Percentiles rank a stretch among this genome's conserved stretches.
Conservation (phyloP, 1,284 basidiomycete species). For the Sparassis latifolia region DNA sequence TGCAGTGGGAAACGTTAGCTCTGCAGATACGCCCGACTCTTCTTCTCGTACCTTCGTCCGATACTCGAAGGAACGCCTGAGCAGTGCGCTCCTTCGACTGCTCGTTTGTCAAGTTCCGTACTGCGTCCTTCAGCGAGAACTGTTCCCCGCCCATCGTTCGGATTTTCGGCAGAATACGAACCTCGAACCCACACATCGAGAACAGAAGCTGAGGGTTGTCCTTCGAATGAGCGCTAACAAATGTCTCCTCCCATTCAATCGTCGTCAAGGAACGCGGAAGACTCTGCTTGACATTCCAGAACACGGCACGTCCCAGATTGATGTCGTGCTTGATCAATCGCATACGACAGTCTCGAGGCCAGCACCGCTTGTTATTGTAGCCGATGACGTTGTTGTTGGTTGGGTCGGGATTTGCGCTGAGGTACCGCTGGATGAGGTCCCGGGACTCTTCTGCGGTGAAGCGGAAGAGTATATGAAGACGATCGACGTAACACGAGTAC, state of each 20-base stretch:
- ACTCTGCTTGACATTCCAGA: conserved; percentile 99
- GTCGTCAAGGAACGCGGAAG: conserved; percentile 94
- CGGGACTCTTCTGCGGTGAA: conserved; percentile 98
- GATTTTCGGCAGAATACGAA: conserved; percentile 94
- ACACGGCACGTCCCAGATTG: conserved; percentile 95
- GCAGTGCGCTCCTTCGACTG: conserved; percentile 96
- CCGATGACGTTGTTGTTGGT: conserved; percentile 99
- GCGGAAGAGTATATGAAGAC: conserved; percentile 92
- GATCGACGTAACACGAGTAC: conserved; percentile 92
- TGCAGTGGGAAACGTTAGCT: conserved; percentile 19
- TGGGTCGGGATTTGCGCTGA: conserved; percentile 95
- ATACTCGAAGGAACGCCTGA: conserved; percentile 95
- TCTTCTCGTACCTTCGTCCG: conserved; percentile 68
- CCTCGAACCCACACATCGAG: conserved; percentile 97
- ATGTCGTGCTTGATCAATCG: conserved; percentile 99
- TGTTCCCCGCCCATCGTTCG: conserved; percentile 93
- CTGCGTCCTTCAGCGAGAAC: conserved; percentile 93
- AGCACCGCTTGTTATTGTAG: conserved; percentile 99
- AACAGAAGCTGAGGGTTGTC: conserved; percentile 98
- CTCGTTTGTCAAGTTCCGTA: conserved; percentile 96
- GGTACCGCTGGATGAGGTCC: conserved; percentile 96
- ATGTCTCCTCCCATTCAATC: conserved; percentile 98
- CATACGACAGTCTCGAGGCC: conserved; percentile 99
- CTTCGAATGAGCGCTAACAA: conserved; percentile 94
- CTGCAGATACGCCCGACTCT: background rate